Evolutionary conservation across 2,329 filamentous ascomycete species (phyloP), one percentile per base, ranked within the genome.

Genomic region (Dothiorella sarmentorum): DNA sequence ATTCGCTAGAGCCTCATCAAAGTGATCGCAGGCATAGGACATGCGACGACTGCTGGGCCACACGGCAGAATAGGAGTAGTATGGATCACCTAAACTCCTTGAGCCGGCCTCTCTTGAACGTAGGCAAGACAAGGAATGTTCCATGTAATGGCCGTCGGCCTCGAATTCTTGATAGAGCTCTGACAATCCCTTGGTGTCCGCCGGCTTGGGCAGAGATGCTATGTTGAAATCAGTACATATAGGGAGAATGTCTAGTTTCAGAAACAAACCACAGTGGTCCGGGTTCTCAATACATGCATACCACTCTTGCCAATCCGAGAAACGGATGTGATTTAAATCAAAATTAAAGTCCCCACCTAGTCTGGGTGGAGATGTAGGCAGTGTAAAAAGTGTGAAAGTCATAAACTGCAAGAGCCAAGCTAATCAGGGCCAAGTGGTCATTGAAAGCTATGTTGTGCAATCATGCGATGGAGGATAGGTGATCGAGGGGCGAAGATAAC

Each of bases 401-500:
- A 52, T 22, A 11, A 52, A 33, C n/a, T 52, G 49, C 20, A 33
- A 29, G 18, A 22, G 27, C 20, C n/a, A n/a, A n/a, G n/a, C 40
- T 33, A 22, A 52, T 9, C 9, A 52, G 33, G 6, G 40, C 49
- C 15, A 52, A 33, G 22, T 40, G 15, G 18, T 52, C 20, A 6
- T 52, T 33, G 22, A 52, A 52, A 10, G 49, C 49, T n/a, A 52
- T 37, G 33, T 40, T 52, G 49, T n/a, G n/a, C n/a, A n/a, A 52
- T 52, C 33, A 52, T 52, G 33, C 49, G 49, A 33, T 52, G 22
- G 24, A 52, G 40, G 49, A 11, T 29, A 40, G 15, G 40, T 18
- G 7, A 33, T 52, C n/a, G n/a, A n/a, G n/a, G n/a, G n/a, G n/a
- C n/a, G n/a, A n/a, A n/a, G n/a, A n/a, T n/a, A n/a, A n/a, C n/a